Base-by-base conservation (phyloP, 345 rosid genomes). In the Iberis pinnata region DNA sequence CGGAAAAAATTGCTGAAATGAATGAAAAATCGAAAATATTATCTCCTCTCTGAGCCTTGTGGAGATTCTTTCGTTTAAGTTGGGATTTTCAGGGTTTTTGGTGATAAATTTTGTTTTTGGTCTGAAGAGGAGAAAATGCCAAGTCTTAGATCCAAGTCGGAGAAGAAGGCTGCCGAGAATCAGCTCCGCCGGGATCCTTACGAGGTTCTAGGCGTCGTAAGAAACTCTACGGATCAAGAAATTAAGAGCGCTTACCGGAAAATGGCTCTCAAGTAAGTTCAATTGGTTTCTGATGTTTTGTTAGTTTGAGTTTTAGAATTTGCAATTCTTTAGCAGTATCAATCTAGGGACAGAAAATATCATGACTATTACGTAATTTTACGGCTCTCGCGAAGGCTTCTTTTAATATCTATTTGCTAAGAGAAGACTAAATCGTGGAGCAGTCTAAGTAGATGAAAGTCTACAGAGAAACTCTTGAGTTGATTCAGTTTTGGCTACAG, bases 161-260 rank as follows among this genome's bases (percentile, higher is more conserved):
- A 80, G 81, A 82, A 73, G 63, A 67, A 67, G 47, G 86, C 81
- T 53, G 79, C 70, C 13, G 78, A 64, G 56, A 74, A 76, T 80
- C 90, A 80, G 75, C 77, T 72, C 63, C 78, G 94, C 52, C 86
- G 97, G 47, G 97, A 88, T 70, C 95, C 95, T 10, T 92, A 88
- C 64, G 97, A 88, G 64, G 90, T 86, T 18, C 88, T 92, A 15
- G 84, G 81, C 15, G 74, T 92, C 64, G 68, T 82, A 22, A 73
- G 68, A 71, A 81, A 70, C 85, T 75, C 87, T 15, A 80, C 97
- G 31, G 97, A 93, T 70, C 95, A 88, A 69, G 97, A 93, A 72
- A 86, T 88, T 50, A 93, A 93, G 75, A 73, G 70, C 70, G 95
- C 95, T 1, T 88, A 83, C 56, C 75, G 99, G 12, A 88, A 82